Evolutionary conservation across 2,329 filamentous ascomycete genomes (phyloP).

Genomic region (Calonectria pseudoturangicola): DNA sequence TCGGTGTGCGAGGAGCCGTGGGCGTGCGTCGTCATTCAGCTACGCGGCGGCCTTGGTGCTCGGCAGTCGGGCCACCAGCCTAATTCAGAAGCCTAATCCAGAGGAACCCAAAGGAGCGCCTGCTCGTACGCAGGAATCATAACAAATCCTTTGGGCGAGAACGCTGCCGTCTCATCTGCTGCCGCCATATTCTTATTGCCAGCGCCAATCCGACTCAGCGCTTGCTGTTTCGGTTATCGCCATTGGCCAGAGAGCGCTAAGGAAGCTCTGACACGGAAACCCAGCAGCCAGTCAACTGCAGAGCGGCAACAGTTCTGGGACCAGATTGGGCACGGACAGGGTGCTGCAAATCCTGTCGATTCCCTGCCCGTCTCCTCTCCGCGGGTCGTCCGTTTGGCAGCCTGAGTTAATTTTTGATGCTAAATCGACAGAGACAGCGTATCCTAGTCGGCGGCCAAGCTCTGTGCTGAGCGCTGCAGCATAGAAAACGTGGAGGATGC

Average conservation of each 20-base stretch:
- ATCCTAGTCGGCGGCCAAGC: background rate
- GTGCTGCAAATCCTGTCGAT: conserved; percentile 4
- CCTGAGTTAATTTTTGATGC: conserved; percentile 28
- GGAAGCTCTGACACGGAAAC: conserved; percentile 36
- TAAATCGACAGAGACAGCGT: conserved; percentile 16
- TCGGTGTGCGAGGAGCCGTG: conserved; percentile 6
- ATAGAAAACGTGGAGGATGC: conserved; percentile 7
- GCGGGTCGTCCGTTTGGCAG: conserved; percentile 29
- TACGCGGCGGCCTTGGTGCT: conserved; percentile 29
- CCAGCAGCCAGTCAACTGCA: conserved; percentile 36
- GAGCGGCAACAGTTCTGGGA: conserved; percentile 40
- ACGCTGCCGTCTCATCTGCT: conserved; percentile 41
- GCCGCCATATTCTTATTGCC: conserved; percentile 39
- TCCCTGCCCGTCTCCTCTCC: conserved; percentile 12
- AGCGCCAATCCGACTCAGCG: conserved; percentile 35
- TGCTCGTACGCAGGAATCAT: background rate
- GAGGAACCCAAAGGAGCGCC: background rate
- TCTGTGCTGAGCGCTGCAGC: background rate
- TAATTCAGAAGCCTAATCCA: background rate
- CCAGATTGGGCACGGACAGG: conserved; percentile 1
- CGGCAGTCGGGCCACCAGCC: conserved; percentile 20
- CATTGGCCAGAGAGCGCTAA: conserved; percentile 24
- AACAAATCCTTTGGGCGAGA: conserved; percentile 45
- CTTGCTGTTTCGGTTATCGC: conserved; percentile 31
- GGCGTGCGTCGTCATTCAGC: conserved; percentile 38